Conservation (phyloP, 2,329 filamentous ascomycete species). For the Plectosphaerella cucumerina region DNA sequence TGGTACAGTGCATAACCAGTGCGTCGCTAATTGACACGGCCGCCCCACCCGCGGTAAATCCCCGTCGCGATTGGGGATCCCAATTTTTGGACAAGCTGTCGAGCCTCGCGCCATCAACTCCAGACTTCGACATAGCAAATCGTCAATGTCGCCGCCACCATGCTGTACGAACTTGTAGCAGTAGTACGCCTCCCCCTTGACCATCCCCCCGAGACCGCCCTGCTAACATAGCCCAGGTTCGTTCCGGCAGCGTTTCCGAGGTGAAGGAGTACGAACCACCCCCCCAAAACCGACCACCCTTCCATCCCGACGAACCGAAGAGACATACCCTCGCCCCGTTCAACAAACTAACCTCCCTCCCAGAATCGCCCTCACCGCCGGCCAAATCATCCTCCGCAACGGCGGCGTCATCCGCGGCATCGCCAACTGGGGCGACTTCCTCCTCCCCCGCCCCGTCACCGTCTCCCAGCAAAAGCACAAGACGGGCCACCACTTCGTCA, state of each 20-base stretch:
- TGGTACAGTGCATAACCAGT: no score
- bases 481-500: constrained; percentile 92
- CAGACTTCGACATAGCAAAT: constrained; percentile 1
- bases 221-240: constrained; percentile 60
- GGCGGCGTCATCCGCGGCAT: constrained; percentile 89
- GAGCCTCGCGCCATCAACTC: not conserved
- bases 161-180: constrained; percentile 98
- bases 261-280: constrained; percentile 92
- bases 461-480: constrained; percentile 81
- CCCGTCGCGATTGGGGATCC: constrained; percentile 11
- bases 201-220: not conserved
- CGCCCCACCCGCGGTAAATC: constrained; percentile 23
- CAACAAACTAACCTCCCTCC: not conserved
- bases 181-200: constrained; percentile 59
- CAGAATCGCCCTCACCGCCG: constrained; percentile 84
- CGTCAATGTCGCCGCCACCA: constrained; percentile 41
- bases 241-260: constrained; percentile 82
- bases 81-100: not conserved
- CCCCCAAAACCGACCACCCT: constrained; percentile 7
- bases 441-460: constrained; percentile 73
- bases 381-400: constrained; percentile 74
- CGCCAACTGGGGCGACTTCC: constrained; percentile 92
- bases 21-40: no score
- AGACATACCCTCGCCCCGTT: not conserved
- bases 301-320: constrained; percentile 6